A percentile compares a stretch with the other conserved stretches of the same genome.
Conservation (phyloP, 805 yeast genomes). For the Candida railenensis region DNA sequence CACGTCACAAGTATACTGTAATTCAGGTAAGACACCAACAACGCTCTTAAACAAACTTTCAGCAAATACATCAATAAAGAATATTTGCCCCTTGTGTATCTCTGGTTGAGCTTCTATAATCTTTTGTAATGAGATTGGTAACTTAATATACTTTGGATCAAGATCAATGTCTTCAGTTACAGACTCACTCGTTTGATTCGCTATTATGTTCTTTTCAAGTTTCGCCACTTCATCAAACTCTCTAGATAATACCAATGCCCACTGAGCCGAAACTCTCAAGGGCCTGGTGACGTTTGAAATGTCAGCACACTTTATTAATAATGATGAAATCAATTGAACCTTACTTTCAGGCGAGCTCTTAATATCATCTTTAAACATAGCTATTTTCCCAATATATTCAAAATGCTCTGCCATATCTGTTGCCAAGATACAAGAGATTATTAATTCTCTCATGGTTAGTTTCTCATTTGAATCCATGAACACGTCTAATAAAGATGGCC, state of each 20-base stretch:
- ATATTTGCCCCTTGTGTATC: conserved; percentile 72
- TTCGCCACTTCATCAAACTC: conserved; percentile 71
- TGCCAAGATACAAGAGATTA: conserved; percentile 39
- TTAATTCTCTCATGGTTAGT: conserved; percentile 25
- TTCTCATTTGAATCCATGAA: conserved; percentile 14
- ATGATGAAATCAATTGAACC: conserved; percentile 52
- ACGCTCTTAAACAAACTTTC: conserved; percentile 69
- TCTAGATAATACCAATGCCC: conserved; percentile 79
- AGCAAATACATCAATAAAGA: conserved; percentile 83
- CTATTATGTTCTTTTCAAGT: conserved; percentile 40
- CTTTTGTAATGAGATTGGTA: conserved; percentile 40
- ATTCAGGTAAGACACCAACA: conserved; percentile 57
- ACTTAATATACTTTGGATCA: conserved; percentile 25
- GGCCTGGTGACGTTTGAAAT: conserved; percentile 91
- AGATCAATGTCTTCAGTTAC: conserved; percentile 1
- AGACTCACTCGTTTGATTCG: conserved; percentile 3
- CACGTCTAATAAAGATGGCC: conserved; percentile 33
- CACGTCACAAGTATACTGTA: conserved; percentile 54
- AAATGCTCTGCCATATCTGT: conserved; percentile 95
- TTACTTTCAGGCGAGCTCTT: conserved; percentile 13
- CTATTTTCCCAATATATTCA: conserved; percentile 60
- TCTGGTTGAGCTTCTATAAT: conserved; percentile 47
- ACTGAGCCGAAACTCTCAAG: conserved; percentile 68
- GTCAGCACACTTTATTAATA: conserved; percentile 91
- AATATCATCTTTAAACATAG: conserved; percentile 17